These are phyloP conservation scores for Verticillium nonalfalfae DNA, from an alignment of 2,329 filamentous ascomycete genomes.

Conservation along the genomic window DNA sequence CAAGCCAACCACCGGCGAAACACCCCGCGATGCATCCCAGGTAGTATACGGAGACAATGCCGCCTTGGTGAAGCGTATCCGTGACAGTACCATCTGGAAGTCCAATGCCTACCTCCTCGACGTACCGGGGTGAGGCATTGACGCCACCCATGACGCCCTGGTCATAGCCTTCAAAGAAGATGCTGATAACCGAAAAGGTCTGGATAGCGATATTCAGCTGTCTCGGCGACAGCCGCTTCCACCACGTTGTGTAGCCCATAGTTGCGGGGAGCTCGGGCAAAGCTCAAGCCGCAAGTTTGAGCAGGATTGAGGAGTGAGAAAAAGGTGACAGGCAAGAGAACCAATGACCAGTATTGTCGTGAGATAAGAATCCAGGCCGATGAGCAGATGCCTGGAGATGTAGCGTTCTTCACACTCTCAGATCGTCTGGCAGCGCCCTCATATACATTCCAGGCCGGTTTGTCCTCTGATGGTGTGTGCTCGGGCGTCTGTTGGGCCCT, in stretches of 20 bases:
- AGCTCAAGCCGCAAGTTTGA: no score
- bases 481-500: background rate
- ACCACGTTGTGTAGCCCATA: conserved; percentile 32
- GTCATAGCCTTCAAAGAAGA: conserved; percentile 41
- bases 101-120: conserved; percentile 37
- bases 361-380: background rate
- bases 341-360: no score
- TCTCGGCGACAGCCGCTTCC: conserved; percentile 32
- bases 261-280: background rate
- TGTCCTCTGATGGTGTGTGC: background rate
- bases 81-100: conserved; percentile 36
- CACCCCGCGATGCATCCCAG: conserved; percentile 43
- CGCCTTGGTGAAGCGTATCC: conserved; percentile 40
- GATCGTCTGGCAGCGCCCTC: background rate
- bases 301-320: background rate
- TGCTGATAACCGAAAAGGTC: conserved; percentile 20
- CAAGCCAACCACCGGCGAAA: conserved; percentile 40
- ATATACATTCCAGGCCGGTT: background rate
- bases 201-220: conserved; percentile 32
- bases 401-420: background rate
- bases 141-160: conserved; percentile 49
- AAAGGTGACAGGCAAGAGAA: no score
- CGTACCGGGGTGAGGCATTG: conserved; percentile 33
- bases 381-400: background rate
- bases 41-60: conserved; percentile 47